These are phyloP conservation scores for Raddia distichophylla DNA, from an alignment of 176 grass and related monocot species.

Conservation along the genomic window DNA sequence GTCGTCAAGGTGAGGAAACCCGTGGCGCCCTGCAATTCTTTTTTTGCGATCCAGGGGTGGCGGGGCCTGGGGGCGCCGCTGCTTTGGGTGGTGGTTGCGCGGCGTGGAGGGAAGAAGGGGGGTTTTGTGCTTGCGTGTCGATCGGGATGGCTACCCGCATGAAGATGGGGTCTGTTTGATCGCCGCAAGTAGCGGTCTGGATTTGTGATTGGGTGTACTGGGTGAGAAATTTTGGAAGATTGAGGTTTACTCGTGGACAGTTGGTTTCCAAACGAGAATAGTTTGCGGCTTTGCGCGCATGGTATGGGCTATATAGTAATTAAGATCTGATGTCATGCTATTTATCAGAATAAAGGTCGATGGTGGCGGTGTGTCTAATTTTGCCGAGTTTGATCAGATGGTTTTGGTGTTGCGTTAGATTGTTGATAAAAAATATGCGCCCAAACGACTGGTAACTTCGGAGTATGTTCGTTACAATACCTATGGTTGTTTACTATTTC, in stretches of 20 bases:
- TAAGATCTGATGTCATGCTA: neutral
- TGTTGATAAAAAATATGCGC: neutral
- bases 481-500: neutral
- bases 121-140: neutral
- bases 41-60: neutral
- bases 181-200: neutral
- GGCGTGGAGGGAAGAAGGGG: neutral
- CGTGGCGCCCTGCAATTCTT: neutral
- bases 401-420: neutral
- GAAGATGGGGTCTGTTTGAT: constrained; percentile 3
- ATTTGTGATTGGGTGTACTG: neutral
- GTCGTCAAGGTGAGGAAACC: constrained; percentile 59
- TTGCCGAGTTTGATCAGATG: neutral
- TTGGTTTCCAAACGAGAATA: too few species aligned
- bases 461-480: neutral
- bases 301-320: neutral
- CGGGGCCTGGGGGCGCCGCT: neutral
- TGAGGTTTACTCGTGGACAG: too few species aligned
- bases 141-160: neutral
- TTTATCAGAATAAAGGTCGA: neutral
- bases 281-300: neutral
- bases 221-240: neutral
- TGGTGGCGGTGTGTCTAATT: neutral
- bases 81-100: neutral
- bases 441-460: neutral